phyloP scores from a whole-genome alignment of 1,284 basidiomycete genomes.

The Ustilago curta region DNA sequence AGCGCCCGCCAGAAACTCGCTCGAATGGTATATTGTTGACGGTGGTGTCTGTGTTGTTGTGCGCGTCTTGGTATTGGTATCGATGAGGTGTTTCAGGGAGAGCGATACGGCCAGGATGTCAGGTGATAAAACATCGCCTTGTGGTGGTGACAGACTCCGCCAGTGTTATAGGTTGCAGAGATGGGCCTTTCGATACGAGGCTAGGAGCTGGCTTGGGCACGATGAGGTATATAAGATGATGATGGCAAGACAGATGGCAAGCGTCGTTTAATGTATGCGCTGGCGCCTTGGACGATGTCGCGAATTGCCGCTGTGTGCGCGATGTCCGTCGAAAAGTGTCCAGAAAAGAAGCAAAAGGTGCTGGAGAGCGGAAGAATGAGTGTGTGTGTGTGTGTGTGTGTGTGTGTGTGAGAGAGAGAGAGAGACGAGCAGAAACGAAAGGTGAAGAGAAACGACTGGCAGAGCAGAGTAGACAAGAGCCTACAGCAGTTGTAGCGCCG shows the following conservation, averaged over 20 bases:
- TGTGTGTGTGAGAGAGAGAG: conserved; percentile 6
- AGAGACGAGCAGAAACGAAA: conserved; percentile 2
- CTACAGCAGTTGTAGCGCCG: no score
- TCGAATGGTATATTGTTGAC: neutral
- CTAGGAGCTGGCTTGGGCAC: neutral
- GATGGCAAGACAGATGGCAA: no score
- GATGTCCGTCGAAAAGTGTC: no score
- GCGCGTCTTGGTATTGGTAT: neutral
- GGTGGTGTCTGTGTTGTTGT: neutral
- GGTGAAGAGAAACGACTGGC: neutral
- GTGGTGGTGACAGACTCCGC: neutral
- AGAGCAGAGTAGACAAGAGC: neutral
- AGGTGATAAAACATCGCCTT: conserved; percentile 1
- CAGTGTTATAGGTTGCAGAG: neutral
- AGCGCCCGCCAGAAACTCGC: neutral
- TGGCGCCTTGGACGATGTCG: no score
- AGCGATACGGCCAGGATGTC: neutral
- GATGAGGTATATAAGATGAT: neutral
- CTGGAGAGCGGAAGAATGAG: neutral
- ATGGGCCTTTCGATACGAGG: neutral
- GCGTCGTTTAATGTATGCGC: no score
- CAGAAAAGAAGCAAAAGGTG: no score
- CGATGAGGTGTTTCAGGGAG: neutral
- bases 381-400: no score
- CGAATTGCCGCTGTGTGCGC: no score